These are phyloP conservation scores for Leucocoprinus birnbaumii DNA, from an alignment of 768 basidiomycete species.

Conservation along the genomic window DNA sequence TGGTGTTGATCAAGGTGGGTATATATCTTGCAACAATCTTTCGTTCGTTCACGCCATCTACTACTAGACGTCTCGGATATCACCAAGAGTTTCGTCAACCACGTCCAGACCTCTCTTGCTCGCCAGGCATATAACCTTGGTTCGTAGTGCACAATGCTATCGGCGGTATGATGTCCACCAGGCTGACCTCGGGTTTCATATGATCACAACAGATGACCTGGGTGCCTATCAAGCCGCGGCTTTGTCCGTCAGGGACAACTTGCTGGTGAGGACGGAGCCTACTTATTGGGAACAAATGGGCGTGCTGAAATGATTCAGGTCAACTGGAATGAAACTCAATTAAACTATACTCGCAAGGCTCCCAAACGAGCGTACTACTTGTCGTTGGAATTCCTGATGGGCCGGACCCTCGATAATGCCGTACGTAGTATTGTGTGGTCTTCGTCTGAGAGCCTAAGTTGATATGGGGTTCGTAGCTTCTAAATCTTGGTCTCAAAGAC, in stretches of 20 bases:
- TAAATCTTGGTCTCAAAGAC: slow-evolving; percentile 85
- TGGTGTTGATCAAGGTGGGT: slow-evolving; percentile 51
- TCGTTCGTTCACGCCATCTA: not conserved
- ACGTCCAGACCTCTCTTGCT: slow-evolving; percentile 87
- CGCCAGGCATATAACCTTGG: slow-evolving; percentile 89
- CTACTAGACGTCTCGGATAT: slow-evolving; percentile 54
- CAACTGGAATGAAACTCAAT: slow-evolving; percentile 85
- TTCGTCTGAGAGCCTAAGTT: not conserved
- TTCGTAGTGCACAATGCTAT: slow-evolving; percentile 16
- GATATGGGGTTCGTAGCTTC: slow-evolving; percentile 46
- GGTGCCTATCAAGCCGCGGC: slow-evolving; percentile 94
- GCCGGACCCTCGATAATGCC: slow-evolving; percentile 71
- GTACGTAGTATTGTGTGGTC: slow-evolving; percentile 35
- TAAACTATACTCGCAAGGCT: slow-evolving; percentile 73
- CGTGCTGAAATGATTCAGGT: slow-evolving; percentile 35
- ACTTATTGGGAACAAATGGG: slow-evolving; percentile 10
- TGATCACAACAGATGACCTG: slow-evolving; percentile 49
- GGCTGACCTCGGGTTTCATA: too few species aligned
- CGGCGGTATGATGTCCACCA: not conserved
- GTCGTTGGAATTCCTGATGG: slow-evolving; percentile 91
- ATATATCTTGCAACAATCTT: slow-evolving; percentile 26
- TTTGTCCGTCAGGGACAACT: slow-evolving; percentile 81
- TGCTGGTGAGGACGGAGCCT: slow-evolving; percentile 55
- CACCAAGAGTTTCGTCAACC: slow-evolving; percentile 74
- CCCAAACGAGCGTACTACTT: slow-evolving; percentile 95